phyloP scores from a whole-genome alignment of 768 basidiomycete genomes.

The Boletus rubescentipes region DNA sequence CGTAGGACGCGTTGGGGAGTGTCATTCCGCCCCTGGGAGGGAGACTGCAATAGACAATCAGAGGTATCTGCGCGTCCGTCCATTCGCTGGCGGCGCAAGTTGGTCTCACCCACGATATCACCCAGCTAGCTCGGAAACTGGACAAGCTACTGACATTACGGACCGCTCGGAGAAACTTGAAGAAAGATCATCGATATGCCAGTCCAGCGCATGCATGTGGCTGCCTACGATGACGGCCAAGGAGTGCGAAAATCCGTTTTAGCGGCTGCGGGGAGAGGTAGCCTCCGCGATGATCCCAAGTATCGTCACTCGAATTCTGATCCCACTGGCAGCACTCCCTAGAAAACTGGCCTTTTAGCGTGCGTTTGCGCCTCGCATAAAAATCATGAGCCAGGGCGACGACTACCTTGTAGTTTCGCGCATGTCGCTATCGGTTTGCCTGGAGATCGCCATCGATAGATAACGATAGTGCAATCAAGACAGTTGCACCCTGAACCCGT shows the following conservation, averaged over 20 bases:
- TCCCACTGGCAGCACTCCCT: neutral
- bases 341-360: neutral
- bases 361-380: neutral
- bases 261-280: conserved; percentile 22
- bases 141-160: neutral
- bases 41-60: too few species aligned
- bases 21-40: too few species aligned
- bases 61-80: too few species aligned
- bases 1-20: too few species aligned
- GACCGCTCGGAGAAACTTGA: neutral
- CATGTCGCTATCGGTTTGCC: too few species aligned
- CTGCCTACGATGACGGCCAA: neutral
- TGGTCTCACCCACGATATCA: too few species aligned
- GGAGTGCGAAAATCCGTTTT: neutral
- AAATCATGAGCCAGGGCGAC: neutral
- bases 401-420: neutral
- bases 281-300: too few species aligned
- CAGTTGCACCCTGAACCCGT: too few species aligned
- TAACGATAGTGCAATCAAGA: too few species aligned
- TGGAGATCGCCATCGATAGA: too few species aligned
- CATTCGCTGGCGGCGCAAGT: too few species aligned
- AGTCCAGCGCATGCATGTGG: conserved; percentile 16
- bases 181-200: neutral
- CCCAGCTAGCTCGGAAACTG: neutral
- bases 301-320: neutral